These are phyloP conservation scores for Botrytis cinerea DNA, from an alignment of 2,329 filamentous ascomycete genomes.

Conservation along the genomic window DNA sequence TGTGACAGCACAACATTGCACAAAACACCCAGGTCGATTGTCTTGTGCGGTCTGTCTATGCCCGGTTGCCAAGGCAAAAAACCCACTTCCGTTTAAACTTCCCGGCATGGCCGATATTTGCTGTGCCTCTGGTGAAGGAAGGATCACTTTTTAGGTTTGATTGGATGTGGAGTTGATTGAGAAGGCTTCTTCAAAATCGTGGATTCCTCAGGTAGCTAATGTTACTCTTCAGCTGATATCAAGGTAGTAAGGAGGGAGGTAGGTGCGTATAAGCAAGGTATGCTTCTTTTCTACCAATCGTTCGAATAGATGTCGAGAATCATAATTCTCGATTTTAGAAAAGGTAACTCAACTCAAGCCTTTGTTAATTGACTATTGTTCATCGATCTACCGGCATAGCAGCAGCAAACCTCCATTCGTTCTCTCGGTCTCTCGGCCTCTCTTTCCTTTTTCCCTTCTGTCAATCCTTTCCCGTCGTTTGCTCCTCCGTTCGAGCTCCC, in stretches of 20 bases:
- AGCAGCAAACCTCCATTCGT: neutral
- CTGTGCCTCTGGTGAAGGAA: neutral
- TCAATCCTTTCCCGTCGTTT: neutral
- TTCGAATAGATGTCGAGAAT: neutral
- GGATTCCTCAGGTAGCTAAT: neutral
- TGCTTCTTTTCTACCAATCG: neutral
- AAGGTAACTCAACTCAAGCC: neutral
- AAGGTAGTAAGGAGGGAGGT: neutral
- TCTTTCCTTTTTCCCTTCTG: neutral
- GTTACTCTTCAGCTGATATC: neutral
- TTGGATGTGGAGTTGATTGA: constrained; percentile 12
- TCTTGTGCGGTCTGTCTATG: neutral
- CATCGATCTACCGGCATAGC: neutral
- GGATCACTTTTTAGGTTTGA: constrained; percentile 1
- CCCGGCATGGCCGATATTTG: constrained; percentile 10
- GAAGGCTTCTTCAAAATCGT: neutral
- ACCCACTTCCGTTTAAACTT: neutral
- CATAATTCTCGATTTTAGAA: neutral
- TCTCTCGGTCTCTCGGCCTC: neutral
- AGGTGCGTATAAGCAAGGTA: neutral
- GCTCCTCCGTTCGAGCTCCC: neutral
- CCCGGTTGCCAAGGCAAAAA: constrained; percentile 10
- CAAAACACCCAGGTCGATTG: neutral
- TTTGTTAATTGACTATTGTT: neutral
- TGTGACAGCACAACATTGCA: constrained; percentile 7